A percentile compares a stretch with the other conserved stretches of the same genome.
Evolutionary conservation across 164 flowering plant genomes (phyloP).

Genomic region (Brasenia schreberi): DNA sequence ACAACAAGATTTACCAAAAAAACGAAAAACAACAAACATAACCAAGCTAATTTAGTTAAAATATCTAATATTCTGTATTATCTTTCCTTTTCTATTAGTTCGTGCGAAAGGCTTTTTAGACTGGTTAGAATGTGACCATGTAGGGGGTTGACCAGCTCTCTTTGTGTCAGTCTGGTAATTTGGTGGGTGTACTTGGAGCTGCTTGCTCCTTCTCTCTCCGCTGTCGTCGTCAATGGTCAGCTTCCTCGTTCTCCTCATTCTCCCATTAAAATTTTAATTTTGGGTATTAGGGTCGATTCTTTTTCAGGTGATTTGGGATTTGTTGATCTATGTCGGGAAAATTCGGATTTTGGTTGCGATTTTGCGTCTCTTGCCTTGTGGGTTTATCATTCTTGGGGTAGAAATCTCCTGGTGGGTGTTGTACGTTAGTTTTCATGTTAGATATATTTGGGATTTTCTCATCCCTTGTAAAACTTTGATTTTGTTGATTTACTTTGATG

Average conservation of each 20-base stretch:
- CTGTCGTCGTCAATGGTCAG: not conserved
- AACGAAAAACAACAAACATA: too few species aligned
- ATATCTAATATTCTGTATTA: too few species aligned
- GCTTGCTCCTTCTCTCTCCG: not conserved
- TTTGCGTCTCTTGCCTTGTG: not conserved
- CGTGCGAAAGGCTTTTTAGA: too few species aligned
- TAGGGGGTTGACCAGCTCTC: not conserved
- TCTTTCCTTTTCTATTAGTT: too few species aligned
- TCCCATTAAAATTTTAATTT: not conserved
- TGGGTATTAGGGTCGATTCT: not conserved
- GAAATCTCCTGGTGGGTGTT: not conserved
- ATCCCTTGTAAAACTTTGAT: not conserved
- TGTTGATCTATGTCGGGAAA: not conserved
- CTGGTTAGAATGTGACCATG: not conserved
- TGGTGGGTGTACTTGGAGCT: constrained; percentile 7
- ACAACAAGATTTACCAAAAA: too few species aligned
- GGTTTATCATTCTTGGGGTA: not conserved
- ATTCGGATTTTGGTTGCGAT: not conserved
- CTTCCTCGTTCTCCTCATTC: not conserved
- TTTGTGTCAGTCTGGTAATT: not conserved
- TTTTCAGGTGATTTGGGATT: not conserved
- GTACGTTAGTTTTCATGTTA: not conserved
- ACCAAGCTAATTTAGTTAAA: too few species aligned
- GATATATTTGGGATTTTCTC: not conserved
- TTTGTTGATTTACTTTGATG: not conserved